These are phyloP conservation scores for Mycosphaerella sp. DNA, from an alignment of 2,329 filamentous ascomycete genomes.

Conservation along the genomic window DNA sequence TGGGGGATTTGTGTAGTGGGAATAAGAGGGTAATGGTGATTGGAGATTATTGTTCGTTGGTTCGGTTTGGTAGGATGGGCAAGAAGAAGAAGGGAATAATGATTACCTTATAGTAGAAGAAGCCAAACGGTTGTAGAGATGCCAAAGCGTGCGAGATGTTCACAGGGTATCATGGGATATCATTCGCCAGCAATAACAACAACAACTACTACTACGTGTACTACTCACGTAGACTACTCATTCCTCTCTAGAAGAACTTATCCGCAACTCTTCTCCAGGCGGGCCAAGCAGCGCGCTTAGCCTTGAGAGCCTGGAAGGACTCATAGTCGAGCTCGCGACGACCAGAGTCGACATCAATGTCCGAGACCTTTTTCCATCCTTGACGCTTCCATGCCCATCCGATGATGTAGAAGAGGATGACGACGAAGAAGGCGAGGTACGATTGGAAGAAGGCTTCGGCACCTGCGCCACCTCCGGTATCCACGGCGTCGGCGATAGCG, in stretches of 20 bases:
- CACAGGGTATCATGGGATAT: no score
- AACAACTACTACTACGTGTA: no score
- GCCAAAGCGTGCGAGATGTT: no score
- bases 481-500: constrained; percentile 37
- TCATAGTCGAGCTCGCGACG: constrained; percentile 62
- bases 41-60: no score
- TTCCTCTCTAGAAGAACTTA: constrained; percentile 25
- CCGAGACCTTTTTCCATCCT: constrained; percentile 51
- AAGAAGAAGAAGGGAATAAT: no score
- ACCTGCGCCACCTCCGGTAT: background rate
- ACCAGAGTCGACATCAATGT: constrained; percentile 64
- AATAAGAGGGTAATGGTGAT: no score
- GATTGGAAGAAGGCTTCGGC: constrained; percentile 47
- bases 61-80: no score
- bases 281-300: constrained; percentile 47
- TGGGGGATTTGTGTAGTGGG: no score
- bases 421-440: constrained; percentile 50
- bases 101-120: no score
- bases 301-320: constrained; percentile 51
- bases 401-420: constrained; percentile 49
- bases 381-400: constrained; percentile 60
- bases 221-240: no score
- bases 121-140: no score
- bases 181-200: no score
- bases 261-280: constrained; percentile 41